Percentiles rank a stretch among this genome's conserved stretches.
Conservation (phyloP, 345 rosid species). For the Populus nigra region DNA sequence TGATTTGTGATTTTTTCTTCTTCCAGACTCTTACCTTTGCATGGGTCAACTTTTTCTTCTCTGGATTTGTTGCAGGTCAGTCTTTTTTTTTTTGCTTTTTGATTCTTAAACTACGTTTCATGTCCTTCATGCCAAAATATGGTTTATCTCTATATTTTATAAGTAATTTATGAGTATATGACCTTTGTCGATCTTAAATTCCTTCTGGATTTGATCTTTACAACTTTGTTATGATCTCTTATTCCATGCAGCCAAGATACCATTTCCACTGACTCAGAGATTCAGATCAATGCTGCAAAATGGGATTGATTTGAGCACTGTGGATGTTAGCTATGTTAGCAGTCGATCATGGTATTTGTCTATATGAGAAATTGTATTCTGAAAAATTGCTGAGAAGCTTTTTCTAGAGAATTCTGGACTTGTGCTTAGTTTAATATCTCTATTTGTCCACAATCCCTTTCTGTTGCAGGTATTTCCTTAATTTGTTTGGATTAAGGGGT, state of each 20-base stretch:
- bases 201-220: background rate
- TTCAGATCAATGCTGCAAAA: constrained; percentile 98
- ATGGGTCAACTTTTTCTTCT: constrained; percentile 99
- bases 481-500: constrained; percentile 96
- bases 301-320: constrained; percentile 98
- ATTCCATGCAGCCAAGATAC: constrained; percentile 73
- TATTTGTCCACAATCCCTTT: constrained; percentile 9
- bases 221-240: constrained; percentile 13
- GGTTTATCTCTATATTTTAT: background rate
- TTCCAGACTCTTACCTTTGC: constrained; percentile 94
- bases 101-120: background rate
- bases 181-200: background rate
- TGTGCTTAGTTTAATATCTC: constrained; percentile 7
- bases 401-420: background rate
- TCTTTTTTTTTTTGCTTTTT: background rate
- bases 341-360: constrained; percentile 87
- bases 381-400: background rate
- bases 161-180: background rate
- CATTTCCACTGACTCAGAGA: constrained; percentile 96
- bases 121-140: background rate
- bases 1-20: constrained; percentile 17
- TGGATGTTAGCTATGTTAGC: constrained; percentile 98
- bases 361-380: background rate
- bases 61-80: constrained; percentile 97
- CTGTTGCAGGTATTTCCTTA: constrained; percentile 78